Evolutionary conservation across 257 asterid genomes (phyloP).

Genomic region (Rauvolfia tetraphylla): DNA sequence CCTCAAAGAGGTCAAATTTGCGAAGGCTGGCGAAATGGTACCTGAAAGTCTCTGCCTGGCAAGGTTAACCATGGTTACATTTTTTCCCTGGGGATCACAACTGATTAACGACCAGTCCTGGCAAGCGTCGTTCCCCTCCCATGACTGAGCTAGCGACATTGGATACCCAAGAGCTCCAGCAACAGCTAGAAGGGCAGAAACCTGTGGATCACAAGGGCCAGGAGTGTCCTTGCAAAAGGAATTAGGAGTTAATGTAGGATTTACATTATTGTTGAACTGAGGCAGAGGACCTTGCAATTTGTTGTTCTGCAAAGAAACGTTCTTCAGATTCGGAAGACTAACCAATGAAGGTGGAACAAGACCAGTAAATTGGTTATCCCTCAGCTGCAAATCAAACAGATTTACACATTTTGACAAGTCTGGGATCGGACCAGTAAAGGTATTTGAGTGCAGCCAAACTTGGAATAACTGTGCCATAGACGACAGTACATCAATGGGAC

Average conservation of each 20-base stretch:
- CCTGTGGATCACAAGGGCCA: conserved; percentile 87
- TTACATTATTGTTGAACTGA: conserved; percentile 33
- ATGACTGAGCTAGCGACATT: conserved; percentile 58
- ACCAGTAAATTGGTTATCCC: conserved; percentile 80
- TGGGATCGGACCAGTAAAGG: conserved; percentile 74
- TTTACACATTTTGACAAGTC: conserved; percentile 64
- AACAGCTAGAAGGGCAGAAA: conserved; percentile 63
- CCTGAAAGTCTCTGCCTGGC: conserved; percentile 56
- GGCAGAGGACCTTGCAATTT: conserved; percentile 78
- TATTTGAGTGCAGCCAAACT: conserved; percentile 79
- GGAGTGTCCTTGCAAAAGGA: conserved; percentile 58
- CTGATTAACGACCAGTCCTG: conserved; percentile 49
- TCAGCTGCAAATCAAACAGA: conserved; percentile 70
- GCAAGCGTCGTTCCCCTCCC: conserved; percentile 80
- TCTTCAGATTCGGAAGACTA: conserved; percentile 44
- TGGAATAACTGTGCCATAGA: conserved; percentile 60
- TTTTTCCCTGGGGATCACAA: conserved; percentile 59
- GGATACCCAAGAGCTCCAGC: conserved; percentile 80
- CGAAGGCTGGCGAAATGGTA: conserved; percentile 68
- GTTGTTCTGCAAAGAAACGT: conserved; percentile 63
- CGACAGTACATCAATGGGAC: conserved; percentile 53
- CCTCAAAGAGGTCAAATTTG: conserved; percentile 64
- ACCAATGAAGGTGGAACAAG: conserved; percentile 55
- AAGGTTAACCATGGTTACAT: conserved; percentile 58
- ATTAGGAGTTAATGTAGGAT: conserved; percentile 31